Percentiles rank a stretch among this genome's conserved stretches.
Evolutionary conservation across 208 protist species (phyloP).

Genomic region (Crithidia thermophila): DNA sequence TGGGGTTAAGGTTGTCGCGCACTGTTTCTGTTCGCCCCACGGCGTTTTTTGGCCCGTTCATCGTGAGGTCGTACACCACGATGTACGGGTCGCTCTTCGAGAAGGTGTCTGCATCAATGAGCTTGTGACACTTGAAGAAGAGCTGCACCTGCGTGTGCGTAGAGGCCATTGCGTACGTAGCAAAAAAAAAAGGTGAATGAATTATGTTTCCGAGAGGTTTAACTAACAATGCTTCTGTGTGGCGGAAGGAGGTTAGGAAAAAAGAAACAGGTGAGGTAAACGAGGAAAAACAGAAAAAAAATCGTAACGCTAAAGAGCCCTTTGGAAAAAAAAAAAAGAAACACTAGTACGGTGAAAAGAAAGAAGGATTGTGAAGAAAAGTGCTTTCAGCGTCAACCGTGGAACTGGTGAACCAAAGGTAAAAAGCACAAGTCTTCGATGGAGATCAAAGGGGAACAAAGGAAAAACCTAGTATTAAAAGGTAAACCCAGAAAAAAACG

Average conservation of each 20-base stretch:
- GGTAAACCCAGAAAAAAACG: too few relatives aligned
- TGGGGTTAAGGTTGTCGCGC: slow-evolving; percentile 78
- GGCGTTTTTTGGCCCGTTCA: background rate
- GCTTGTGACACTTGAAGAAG: slow-evolving; percentile 36
- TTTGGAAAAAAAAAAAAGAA: background rate
- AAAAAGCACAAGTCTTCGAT: too few relatives aligned
- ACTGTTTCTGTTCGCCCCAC: slow-evolving; percentile 31
- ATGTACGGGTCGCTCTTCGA: slow-evolving; percentile 40
- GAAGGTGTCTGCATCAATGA: slow-evolving; percentile 28
- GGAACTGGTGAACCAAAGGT: too few relatives aligned
- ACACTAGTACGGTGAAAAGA: background rate
- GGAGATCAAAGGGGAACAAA: too few relatives aligned
- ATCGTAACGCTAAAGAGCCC: background rate
- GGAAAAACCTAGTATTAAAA: too few relatives aligned
- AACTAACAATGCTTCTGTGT: background rate
- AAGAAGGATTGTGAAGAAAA: background rate
- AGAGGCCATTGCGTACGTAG: slow-evolving; percentile 17
- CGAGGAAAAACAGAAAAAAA: background rate
- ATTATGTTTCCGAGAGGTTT: too few relatives aligned
- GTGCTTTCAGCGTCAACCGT: too few relatives aligned
- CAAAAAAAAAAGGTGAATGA: slow-evolving; percentile 7
- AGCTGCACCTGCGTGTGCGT: slow-evolving; percentile 35
- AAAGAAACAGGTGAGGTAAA: background rate
- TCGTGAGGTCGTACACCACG: slow-evolving; percentile 11
- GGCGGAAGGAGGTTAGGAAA: background rate